These are phyloP conservation scores for Diplodia scrobiculata DNA, from an alignment of 2,329 filamentous ascomycete genomes.

Conservation along the genomic window DNA sequence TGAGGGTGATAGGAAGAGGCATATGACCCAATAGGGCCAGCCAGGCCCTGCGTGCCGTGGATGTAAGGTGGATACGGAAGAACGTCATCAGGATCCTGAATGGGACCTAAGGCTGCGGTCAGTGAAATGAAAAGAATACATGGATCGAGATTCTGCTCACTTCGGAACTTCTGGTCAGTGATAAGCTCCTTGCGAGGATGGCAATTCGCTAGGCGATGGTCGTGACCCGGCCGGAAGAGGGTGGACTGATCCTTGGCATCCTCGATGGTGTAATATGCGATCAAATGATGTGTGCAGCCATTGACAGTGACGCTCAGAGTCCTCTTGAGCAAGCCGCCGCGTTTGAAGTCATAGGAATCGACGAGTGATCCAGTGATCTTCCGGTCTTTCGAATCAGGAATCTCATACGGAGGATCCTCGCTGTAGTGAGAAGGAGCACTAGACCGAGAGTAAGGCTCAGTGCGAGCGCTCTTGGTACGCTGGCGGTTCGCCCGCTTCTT, in stretches of 20 bases:
- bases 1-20: conserved; percentile 17
- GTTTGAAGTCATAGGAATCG: conserved; percentile 88
- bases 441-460: conserved; percentile 54
- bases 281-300: conserved; percentile 78
- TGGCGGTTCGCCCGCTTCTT: conserved; percentile 75
- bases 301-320: conserved; percentile 79
- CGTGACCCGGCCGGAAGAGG: conserved; percentile 20
- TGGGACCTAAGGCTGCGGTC: conserved; percentile 3
- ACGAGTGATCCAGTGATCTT: conserved; percentile 77
- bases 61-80: conserved; percentile 15
- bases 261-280: conserved; percentile 83
- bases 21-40: conserved; percentile 12
- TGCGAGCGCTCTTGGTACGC: conserved; percentile 48
- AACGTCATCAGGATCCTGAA: conserved; percentile 26
- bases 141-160: neutral
- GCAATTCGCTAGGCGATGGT: conserved; percentile 22
- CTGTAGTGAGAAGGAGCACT: neutral
- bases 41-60: neutral
- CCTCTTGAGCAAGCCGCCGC: conserved; percentile 83
- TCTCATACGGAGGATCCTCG: conserved; percentile 34
- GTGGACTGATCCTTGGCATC: conserved; percentile 59
- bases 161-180: conserved; percentile 28
- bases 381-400: conserved; percentile 52
- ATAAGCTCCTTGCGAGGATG: conserved; percentile 27
- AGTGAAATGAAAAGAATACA: neutral